Conservation (phyloP, 345 rosid genomes). For the Eucalyptus camaldulensis region DNA sequence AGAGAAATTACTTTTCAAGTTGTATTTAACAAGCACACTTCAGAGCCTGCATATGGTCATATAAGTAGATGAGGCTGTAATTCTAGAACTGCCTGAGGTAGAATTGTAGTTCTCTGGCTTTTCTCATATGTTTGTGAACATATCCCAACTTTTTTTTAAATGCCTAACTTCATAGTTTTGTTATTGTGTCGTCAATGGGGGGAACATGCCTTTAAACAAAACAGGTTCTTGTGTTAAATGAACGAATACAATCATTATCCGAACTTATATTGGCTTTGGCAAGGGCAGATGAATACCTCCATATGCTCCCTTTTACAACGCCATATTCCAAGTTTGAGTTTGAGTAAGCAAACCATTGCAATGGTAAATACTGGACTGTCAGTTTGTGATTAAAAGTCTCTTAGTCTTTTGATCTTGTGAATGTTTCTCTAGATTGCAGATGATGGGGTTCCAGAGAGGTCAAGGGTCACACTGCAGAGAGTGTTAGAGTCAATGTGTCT, state of each 20-base stretch:
- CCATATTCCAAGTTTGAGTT: slow-evolving; percentile 44
- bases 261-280: slow-evolving; percentile 38
- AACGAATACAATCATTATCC: slow-evolving; percentile 21
- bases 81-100: not conserved
- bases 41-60: not conserved
- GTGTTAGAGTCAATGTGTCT: slow-evolving; percentile 41
- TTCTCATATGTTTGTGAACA: not conserved
- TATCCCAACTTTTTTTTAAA: not conserved
- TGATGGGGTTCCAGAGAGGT: slow-evolving; percentile 55
- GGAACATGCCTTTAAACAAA: not conserved
- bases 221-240: slow-evolving; percentile 42
- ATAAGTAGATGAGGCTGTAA: not conserved
- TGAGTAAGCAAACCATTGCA: slow-evolving; percentile 10
- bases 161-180: not conserved
- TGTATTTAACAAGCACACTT: not conserved
- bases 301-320: slow-evolving; percentile 21
- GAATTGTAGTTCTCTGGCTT: not conserved
- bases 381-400: not conserved
- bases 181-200: not conserved
- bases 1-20: not conserved
- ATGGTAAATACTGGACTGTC: not conserved
- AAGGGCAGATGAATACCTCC: slow-evolving; percentile 45
- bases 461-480: slow-evolving; percentile 49
- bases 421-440: slow-evolving; percentile 21
- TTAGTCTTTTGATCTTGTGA: not conserved